These are phyloP conservation scores for Trifolium subterraneum DNA, from an alignment of 306 rosid species.

Conservation along the genomic window DNA sequence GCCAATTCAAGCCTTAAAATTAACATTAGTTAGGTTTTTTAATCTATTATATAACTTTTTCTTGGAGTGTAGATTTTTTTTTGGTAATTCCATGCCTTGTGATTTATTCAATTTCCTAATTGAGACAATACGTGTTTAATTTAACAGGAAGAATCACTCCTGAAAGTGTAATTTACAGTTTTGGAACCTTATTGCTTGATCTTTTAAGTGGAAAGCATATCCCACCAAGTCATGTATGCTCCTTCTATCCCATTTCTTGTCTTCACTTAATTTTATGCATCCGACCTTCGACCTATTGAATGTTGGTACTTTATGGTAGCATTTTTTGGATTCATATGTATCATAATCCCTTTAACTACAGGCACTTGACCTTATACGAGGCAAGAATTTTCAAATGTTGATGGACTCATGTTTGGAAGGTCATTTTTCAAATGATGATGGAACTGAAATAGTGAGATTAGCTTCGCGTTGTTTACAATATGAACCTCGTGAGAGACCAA, in stretches of 20 bases:
- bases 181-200: slow-evolving; percentile 90
- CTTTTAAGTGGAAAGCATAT: slow-evolving; percentile 96
- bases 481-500: slow-evolving; percentile 92
- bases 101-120: slow-evolving; percentile 25
- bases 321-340: neutral
- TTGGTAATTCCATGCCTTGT: slow-evolving; percentile 6
- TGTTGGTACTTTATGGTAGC: slow-evolving; percentile 20
- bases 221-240: slow-evolving; percentile 85
- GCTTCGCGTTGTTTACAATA: slow-evolving; percentile 88
- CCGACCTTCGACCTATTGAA: slow-evolving; percentile 22
- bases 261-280: slow-evolving; percentile 39
- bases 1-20: neutral
- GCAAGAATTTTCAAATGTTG: slow-evolving; percentile 69
- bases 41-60: neutral
- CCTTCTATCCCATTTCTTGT: slow-evolving; percentile 30
- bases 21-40: neutral
- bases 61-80: neutral
- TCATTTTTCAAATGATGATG: slow-evolving; percentile 86
- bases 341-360: slow-evolving; percentile 43
- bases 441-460: slow-evolving; percentile 81
- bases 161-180: slow-evolving; percentile 91
- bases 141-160: slow-evolving; percentile 81
- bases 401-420: slow-evolving; percentile 91
- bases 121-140: slow-evolving; percentile 35
- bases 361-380: slow-evolving; percentile 88